These are phyloP conservation scores for Globisporangium nagaii DNA, from an alignment of 352 stramenopile species.

Conservation along the genomic window DNA sequence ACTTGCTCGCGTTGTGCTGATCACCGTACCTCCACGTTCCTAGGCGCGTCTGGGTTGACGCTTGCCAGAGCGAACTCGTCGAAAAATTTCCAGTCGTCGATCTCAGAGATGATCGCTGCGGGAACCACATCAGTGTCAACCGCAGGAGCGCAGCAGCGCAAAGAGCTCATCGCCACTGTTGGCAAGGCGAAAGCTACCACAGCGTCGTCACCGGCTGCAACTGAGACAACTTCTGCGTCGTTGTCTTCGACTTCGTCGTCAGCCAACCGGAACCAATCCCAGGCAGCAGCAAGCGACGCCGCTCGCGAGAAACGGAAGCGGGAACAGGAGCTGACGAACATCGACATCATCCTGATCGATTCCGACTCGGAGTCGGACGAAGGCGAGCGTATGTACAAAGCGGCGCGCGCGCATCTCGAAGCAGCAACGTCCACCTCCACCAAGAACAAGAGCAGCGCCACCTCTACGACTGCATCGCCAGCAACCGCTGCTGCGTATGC, in stretches of 20 bases:
- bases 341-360: slow-evolving; percentile 63
- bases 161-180: not conserved
- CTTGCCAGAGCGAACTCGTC: slow-evolving; percentile 42
- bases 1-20: no score
- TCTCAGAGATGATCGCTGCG: slow-evolving; percentile 28
- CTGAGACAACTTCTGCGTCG: not conserved
- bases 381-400: not conserved
- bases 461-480: no score
- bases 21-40: not conserved
- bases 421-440: not conserved
- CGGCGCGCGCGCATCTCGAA: not conserved
- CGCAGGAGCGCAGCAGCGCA: not conserved
- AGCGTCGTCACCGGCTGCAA: not conserved
- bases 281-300: not conserved
- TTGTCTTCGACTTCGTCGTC: not conserved
- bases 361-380: slow-evolving; percentile 37
- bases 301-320: slow-evolving; percentile 43
- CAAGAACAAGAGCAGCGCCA: no score
- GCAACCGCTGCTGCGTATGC: not conserved
- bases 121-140: not conserved
- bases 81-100: slow-evolving; percentile 27
- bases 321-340: slow-evolving; percentile 6
- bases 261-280: not conserved
- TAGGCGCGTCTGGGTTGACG: slow-evolving; percentile 35
- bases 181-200: not conserved